Evolutionary conservation across 495 filamentous ascomycete genomes (phyloP).

Genomic region (Amphirosellinia nigrospora): DNA sequence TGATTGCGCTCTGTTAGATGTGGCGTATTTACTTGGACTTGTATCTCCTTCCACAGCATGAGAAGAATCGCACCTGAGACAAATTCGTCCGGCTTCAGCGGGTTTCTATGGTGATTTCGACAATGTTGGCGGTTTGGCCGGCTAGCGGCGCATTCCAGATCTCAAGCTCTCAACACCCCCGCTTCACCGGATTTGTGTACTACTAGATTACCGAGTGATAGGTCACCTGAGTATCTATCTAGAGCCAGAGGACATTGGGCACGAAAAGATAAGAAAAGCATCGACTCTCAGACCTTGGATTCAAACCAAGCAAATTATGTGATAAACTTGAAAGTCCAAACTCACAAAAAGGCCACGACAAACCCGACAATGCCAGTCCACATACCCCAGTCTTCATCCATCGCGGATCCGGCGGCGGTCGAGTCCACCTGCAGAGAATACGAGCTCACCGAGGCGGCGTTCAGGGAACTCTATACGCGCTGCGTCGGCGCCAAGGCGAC

Average conservation of each 20-base stretch:
- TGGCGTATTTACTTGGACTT: neutral
- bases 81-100: conserved; percentile 1
- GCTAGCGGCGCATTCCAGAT: conserved; percentile 28
- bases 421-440: conserved; percentile 45
- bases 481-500: conserved; percentile 69
- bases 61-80: neutral
- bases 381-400: conserved; percentile 35
- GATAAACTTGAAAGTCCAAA: neutral
- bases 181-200: conserved; percentile 9
- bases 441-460: conserved; percentile 62
- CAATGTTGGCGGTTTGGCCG: conserved; percentile 10
- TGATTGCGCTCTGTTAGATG: neutral
- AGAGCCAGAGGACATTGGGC: neutral
- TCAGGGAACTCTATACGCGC: conserved; percentile 63
- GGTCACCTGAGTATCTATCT: conserved; percentile 7
- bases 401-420: conserved; percentile 34
- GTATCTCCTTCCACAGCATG: neutral
- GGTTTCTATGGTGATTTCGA: conserved; percentile 6
- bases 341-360: neutral
- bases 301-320: neutral
- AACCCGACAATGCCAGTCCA: conserved; percentile 14
- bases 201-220: neutral
- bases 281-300: neutral
- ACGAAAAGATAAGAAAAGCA: conserved; percentile 2
- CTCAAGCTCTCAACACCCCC: conserved; percentile 23